Evolutionary conservation across 345 rosid genomes (phyloP).

Genomic region (Boechera retrofracta): DNA sequence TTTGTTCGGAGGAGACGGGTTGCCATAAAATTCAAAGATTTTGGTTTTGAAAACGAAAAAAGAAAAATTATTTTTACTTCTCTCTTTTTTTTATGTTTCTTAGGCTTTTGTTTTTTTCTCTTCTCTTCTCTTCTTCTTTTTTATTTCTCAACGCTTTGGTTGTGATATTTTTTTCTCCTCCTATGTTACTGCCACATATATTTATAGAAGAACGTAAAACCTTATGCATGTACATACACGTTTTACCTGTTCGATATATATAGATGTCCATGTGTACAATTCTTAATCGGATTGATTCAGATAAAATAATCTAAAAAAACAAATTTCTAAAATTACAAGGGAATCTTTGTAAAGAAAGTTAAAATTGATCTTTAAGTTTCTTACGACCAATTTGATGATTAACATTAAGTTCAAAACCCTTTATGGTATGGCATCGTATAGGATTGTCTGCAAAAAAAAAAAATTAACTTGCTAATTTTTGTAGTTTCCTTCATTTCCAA

Average conservation of each 20-base stretch:
- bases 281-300: slow-evolving; percentile 23
- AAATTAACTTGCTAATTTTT: no score
- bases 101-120: slow-evolving; percentile 14
- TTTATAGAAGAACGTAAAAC: slow-evolving; percentile 33
- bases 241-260: slow-evolving; percentile 37
- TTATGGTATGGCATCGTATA: no score
- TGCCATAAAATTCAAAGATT: slow-evolving; percentile 55
- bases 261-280: slow-evolving; percentile 42
- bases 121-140: background rate
- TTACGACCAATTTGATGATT: background rate
- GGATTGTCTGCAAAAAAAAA: no score
- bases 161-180: slow-evolving; percentile 27
- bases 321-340: slow-evolving; percentile 16
- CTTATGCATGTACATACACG: slow-evolving; percentile 36
- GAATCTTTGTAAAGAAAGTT: slow-evolving; percentile 18
- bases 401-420: background rate
- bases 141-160: slow-evolving; percentile 22
- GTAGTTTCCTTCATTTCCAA: no score
- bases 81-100: slow-evolving; percentile 24
- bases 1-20: slow-evolving; percentile 51
- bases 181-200: slow-evolving; percentile 21
- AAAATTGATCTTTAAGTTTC: background rate
- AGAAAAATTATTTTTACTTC: background rate
- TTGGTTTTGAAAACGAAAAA: slow-evolving; percentile 1
- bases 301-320: slow-evolving; percentile 10